These are phyloP conservation scores for Angophora floribunda DNA, from an alignment of 345 rosid species.

Conservation along the genomic window DNA sequence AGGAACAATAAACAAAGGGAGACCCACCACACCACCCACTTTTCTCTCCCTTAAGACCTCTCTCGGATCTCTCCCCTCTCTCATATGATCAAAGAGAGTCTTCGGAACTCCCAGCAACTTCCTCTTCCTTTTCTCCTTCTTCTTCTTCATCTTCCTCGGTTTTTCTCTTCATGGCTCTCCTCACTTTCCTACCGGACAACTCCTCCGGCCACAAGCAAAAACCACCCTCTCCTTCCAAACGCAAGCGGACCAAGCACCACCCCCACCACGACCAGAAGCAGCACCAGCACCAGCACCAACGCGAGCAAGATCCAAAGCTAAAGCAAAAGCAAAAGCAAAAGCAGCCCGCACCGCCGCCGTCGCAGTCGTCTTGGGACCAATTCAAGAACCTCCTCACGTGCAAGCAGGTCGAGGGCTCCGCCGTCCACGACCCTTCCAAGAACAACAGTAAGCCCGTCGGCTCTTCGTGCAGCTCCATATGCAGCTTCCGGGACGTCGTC, in stretches of 20 bases:
- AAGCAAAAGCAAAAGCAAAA: slow-evolving; percentile 23
- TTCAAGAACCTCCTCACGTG: slow-evolving; percentile 86
- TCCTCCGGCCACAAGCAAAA: slow-evolving; percentile 25
- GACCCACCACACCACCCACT: slow-evolving; percentile 25
- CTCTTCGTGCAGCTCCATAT: slow-evolving; percentile 87
- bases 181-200: slow-evolving; percentile 11
- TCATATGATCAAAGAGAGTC: slow-evolving; percentile 1
- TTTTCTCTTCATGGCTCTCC: slow-evolving; percentile 49
- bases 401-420: slow-evolving; percentile 73
- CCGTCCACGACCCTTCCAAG: slow-evolving; percentile 73
- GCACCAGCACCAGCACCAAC: neutral
- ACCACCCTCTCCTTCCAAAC: neutral
- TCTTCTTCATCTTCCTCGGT: neutral
- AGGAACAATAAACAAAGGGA: slow-evolving; percentile 6
- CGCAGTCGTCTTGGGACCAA: slow-evolving; percentile 92
- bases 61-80: slow-evolving; percentile 31
- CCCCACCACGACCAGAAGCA: neutral
- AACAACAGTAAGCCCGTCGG: slow-evolving; percentile 28
- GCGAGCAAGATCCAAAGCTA: neutral
- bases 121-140: neutral
- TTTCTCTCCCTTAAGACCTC: slow-evolving; percentile 16
- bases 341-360: slow-evolving; percentile 1
- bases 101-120: neutral
- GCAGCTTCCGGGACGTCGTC: slow-evolving; percentile 78
- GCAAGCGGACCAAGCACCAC: neutral